Percentiles rank a stretch among this genome's conserved stretches.
These are phyloP conservation scores for Hura crepitans DNA, from an alignment of 441 rosid genomes.

Conservation along the genomic window DNA sequence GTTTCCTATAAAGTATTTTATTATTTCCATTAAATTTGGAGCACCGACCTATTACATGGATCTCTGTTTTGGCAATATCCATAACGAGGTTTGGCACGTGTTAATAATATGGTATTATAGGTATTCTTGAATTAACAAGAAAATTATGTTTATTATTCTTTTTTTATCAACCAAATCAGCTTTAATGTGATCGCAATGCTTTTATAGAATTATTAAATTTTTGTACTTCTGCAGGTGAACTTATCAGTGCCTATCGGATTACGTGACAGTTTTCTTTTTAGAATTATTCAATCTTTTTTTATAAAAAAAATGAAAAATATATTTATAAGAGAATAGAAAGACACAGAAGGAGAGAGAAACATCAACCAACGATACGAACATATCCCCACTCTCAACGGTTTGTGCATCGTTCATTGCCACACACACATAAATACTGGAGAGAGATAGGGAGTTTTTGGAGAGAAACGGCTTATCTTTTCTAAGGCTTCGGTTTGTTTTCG, in stretches of 20 bases:
- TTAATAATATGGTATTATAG: background rate
- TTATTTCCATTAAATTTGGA: constrained; percentile 12
- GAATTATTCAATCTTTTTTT: background rate
- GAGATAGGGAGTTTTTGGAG: background rate
- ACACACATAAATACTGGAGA: constrained; percentile 14
- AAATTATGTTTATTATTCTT: background rate
- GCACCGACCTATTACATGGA: background rate
- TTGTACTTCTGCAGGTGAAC: constrained; percentile 6
- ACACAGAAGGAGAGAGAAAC: constrained; percentile 4
- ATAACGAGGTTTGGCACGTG: constrained; percentile 21
- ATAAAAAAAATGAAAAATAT: background rate
- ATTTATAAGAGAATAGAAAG: background rate
- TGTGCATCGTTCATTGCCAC: constrained; percentile 22
- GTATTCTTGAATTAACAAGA: background rate
- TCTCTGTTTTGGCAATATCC: background rate
- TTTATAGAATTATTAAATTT: background rate
- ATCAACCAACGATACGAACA: constrained; percentile 22
- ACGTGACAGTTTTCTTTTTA: constrained; percentile 16
- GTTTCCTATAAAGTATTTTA: background rate
- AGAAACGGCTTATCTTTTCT: background rate
- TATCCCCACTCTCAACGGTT: constrained; percentile 36
- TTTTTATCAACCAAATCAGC: background rate
- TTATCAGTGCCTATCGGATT: constrained; percentile 17
- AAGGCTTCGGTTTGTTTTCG: constrained; percentile 19
- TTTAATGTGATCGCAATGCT: background rate